A percentile compares a stretch with the other conserved stretches of the same genome.
phyloP scores from a whole-genome alignment of 108 stramenopile species.

The Stephanodiscus triporus region DNA sequence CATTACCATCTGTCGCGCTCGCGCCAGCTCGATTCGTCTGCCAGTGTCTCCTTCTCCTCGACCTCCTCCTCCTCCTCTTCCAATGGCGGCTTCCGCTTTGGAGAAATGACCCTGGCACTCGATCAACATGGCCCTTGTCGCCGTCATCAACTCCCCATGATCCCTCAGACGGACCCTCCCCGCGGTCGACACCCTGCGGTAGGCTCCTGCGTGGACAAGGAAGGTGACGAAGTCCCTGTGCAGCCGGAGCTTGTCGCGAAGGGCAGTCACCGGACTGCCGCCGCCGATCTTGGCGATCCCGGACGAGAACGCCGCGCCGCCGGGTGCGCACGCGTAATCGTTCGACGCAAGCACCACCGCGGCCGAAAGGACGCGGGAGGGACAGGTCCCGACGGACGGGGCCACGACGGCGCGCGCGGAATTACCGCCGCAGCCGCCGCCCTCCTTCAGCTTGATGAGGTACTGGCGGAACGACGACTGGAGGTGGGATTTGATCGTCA shows the following conservation, averaged over 20 bases:
- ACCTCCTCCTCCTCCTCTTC: too few species aligned
- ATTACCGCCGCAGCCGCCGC: not conserved
- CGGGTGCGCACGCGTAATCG: conserved; percentile 9
- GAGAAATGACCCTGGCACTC: conserved; percentile 19
- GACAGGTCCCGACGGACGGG: conserved; percentile 31
- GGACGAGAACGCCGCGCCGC: conserved; percentile 9
- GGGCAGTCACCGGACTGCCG: conserved; percentile 12
- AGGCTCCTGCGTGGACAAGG: conserved; percentile 38
- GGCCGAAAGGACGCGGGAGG: conserved; percentile 32
- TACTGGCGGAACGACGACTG: conserved; percentile 40
- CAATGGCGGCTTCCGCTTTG: conserved; percentile 12
- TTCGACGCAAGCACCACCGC: conserved; percentile 38
- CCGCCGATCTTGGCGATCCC: not conserved
- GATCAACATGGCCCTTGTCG: conserved; percentile 23
- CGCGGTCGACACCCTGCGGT: conserved; percentile 20
- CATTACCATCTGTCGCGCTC: conserved; percentile 4
- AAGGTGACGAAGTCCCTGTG: conserved; percentile 43
- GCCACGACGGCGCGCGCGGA: conserved; percentile 24
- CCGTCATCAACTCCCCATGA: conserved; percentile 46
- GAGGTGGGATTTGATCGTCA: conserved; percentile 37
- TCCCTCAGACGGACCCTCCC: conserved; percentile 36
- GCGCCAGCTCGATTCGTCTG: conserved; percentile 3
- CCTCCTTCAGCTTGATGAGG: conserved; percentile 4
- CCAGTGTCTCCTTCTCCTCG: not conserved
- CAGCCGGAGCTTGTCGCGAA: conserved; percentile 29